Conservation (phyloP, 371 early-diverging fungal genomes). For the Smittium mucronatum region DNA sequence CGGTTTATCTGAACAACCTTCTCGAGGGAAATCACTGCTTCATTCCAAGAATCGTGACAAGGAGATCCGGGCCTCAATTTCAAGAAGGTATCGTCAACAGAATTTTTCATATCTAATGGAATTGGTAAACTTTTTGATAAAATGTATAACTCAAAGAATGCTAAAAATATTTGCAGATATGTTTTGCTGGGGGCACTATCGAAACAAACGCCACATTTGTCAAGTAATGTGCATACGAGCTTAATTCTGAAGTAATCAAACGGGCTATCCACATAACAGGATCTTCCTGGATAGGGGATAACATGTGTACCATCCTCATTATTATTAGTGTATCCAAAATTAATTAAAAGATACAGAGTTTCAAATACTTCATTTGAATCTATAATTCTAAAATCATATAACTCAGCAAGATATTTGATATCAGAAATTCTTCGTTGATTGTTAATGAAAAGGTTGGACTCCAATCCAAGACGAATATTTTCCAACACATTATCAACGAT, state of each 20-base stretch:
- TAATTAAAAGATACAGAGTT: constrained; percentile 65
- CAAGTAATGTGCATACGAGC: constrained; percentile 71
- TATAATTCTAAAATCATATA: constrained; percentile 79
- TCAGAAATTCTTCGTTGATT: constrained; percentile 79
- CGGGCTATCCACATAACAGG: constrained; percentile 62
- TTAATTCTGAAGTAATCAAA: constrained; percentile 89
- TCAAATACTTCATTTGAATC: constrained; percentile 68
- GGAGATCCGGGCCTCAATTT: constrained; percentile 47
- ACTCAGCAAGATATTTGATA: constrained; percentile 76
- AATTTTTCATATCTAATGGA: constrained; percentile 82
- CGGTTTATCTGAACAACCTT: constrained; percentile 30
- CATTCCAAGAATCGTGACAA: constrained; percentile 54
- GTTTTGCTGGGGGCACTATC: constrained; percentile 7
- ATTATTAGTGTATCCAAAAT: constrained; percentile 61
- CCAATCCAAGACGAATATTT: constrained; percentile 76
- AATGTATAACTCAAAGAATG: constrained; percentile 58
- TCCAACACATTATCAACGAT: constrained; percentile 80
- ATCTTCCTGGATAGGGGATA: constrained; percentile 51
- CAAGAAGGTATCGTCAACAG: constrained; percentile 68
- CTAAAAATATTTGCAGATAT: constrained; percentile 16
- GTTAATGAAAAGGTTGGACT: constrained; percentile 75
- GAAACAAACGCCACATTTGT: constrained; percentile 57
- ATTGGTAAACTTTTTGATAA: constrained; percentile 55
- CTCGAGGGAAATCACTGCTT: constrained; percentile 59
- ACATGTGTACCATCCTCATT: background rate